Conservation (phyloP, 2,329 filamentous ascomycete genomes). For the Ceratocystis cacaofunesta region DNA sequence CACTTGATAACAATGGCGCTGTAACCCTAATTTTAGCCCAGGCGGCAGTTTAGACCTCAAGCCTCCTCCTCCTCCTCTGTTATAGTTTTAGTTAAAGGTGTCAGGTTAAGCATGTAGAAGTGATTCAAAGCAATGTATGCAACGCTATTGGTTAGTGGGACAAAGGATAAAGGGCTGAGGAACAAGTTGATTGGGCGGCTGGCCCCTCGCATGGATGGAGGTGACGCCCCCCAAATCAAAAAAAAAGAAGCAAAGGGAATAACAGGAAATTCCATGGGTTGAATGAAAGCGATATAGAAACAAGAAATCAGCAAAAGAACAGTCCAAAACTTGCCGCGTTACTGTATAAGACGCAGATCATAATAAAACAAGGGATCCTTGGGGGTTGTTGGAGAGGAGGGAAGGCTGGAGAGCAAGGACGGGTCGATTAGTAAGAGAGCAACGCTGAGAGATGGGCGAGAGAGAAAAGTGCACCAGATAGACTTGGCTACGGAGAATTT, state of each 20-base stretch:
- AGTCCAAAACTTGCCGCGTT: background rate
- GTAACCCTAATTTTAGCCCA: background rate
- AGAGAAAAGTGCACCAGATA: too few relatives aligned
- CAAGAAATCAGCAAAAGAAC: background rate
- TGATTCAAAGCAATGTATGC: background rate
- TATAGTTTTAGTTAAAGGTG: too few relatives aligned
- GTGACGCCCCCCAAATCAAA: background rate
- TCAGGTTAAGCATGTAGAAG: background rate
- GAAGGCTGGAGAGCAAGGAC: background rate
- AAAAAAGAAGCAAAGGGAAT: background rate
- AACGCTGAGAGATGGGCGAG: background rate
- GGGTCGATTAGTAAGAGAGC: background rate
- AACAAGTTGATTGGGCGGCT: too few relatives aligned
- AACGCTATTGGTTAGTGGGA: background rate
- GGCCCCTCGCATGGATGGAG: too few relatives aligned
- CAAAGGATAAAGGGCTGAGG: background rate
- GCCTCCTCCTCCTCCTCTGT: too few relatives aligned
- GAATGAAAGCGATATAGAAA: background rate
- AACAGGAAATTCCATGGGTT: background rate
- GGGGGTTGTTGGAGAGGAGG: background rate
- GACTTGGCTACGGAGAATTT: background rate
- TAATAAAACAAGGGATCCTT: conserved; percentile 1
- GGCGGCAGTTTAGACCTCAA: background rate
- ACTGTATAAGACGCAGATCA: background rate
- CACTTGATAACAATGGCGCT: background rate